Conservation (phyloP, 257 asterid species). For the Plantago ovata region DNA sequence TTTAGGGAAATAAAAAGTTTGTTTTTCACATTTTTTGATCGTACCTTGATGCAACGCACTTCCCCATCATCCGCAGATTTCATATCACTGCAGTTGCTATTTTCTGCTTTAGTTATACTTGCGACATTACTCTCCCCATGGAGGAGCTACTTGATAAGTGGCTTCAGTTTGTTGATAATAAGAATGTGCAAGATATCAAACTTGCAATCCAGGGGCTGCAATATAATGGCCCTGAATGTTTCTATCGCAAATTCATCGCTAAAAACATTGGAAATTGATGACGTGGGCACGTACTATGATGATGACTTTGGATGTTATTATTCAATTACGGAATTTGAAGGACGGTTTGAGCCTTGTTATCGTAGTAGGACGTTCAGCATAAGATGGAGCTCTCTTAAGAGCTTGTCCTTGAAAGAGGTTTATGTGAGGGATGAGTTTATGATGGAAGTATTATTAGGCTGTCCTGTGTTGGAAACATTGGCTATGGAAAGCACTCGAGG, state of each 20-base stretch:
- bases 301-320: neutral
- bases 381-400: neutral
- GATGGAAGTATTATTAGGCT: neutral
- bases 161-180: neutral
- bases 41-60: too few species aligned
- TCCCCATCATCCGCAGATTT: too few species aligned
- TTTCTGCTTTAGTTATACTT: too few species aligned
- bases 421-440: neutral
- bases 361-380: neutral
- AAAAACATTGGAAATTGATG: neutral
- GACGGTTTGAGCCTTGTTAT: neutral
- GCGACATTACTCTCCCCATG: too few species aligned
- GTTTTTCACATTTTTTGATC: too few species aligned
- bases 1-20: too few species aligned
- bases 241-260: neutral
- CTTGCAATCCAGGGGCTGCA: neutral
- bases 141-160: neutral
- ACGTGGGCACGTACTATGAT: neutral
- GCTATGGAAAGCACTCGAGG: neutral
- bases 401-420: neutral
- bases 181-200: neutral
- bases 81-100: too few species aligned
- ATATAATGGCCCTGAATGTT: neutral
- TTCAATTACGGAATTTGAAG: too few species aligned
- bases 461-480: neutral